Percentiles rank a stretch among this genome's conserved stretches.
phyloP scores from a whole-genome alignment of 1,139 yeast genomes.

The Wickerhamiella infanticola region DNA sequence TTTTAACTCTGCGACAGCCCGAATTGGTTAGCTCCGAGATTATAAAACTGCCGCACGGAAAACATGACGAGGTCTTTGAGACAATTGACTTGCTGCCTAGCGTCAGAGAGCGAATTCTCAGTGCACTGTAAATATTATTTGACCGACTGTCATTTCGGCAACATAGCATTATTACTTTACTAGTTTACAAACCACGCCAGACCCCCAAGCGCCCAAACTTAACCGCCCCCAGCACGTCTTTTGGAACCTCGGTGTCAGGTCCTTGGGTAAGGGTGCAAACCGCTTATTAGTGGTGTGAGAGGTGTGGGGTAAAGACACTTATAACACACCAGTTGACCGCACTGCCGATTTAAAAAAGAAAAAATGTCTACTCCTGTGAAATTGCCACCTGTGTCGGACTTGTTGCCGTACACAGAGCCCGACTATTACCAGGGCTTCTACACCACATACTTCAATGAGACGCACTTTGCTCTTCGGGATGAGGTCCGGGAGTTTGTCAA shows the following conservation, averaged over 20 bases:
- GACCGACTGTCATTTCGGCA: no score
- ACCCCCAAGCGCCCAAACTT: no score
- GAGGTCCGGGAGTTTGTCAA: constrained; percentile 29
- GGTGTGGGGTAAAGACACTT: not conserved
- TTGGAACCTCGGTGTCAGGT: no score
- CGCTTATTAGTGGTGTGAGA: not conserved
- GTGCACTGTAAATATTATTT: no score
- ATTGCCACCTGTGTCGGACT: not conserved
- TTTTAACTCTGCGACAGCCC: constrained; percentile 10
- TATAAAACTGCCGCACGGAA: constrained; percentile 5
- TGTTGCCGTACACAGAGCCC: constrained; percentile 29
- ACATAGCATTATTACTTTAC: no score
- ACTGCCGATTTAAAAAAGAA: not conserved
- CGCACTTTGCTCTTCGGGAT: constrained; percentile 27
- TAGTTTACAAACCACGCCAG: no score
- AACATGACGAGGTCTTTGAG: constrained; percentile 14
- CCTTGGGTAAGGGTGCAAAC: no score
- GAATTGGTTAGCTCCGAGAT: not conserved
- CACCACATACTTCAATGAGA: constrained; percentile 27
- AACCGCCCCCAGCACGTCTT: no score
- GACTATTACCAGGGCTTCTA: constrained; percentile 29
- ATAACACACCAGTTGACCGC: not conserved
- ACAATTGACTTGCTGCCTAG: constrained; percentile 2
- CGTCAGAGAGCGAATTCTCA: not conserved
- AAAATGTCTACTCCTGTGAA: not conserved